These are phyloP conservation scores for Neofusicoccum ribis DNA, from an alignment of 2,329 filamentous ascomycete species.

Conservation along the genomic window DNA sequence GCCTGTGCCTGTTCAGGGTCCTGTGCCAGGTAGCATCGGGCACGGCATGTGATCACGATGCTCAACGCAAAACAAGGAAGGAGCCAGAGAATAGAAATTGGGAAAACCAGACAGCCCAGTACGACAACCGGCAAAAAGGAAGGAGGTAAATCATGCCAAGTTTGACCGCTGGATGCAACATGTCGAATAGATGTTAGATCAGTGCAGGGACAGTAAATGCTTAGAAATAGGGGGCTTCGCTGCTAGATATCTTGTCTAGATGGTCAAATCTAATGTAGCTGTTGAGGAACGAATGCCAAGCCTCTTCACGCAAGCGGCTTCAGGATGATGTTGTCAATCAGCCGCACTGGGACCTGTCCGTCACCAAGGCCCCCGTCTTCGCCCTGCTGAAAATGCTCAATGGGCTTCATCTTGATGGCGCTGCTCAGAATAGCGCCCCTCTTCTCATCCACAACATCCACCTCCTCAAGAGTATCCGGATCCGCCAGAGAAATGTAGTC, in stretches of 20 bases:
- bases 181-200: not conserved
- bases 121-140: not conserved
- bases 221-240: not conserved
- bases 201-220: not conserved
- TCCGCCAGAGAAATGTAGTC: slow-evolving; percentile 94
- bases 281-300: not conserved
- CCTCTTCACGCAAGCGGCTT: slow-evolving; percentile 24
- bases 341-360: slow-evolving; percentile 72
- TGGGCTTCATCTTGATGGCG: slow-evolving; percentile 83
- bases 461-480: slow-evolving; percentile 77
- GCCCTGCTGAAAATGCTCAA: slow-evolving; percentile 67
- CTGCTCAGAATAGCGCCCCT: slow-evolving; percentile 84
- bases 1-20: not conserved
- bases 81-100: not conserved
- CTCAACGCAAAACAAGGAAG: not conserved
- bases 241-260: too few relatives aligned
- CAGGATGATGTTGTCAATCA: slow-evolving; percentile 92
- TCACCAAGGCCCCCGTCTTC: slow-evolving; percentile 73
- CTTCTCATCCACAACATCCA: slow-evolving; percentile 67
- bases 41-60: not conserved
- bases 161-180: not conserved
- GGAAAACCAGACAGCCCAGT: not conserved
- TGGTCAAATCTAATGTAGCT: too few relatives aligned
- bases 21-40: not conserved
- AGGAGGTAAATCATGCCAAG: not conserved